Percentiles rank a stretch among this genome's conserved stretches.
These are phyloP conservation scores for Fusarium xyrophilum DNA, from an alignment of 2,329 filamentous ascomycete genomes.

Conservation along the genomic window DNA sequence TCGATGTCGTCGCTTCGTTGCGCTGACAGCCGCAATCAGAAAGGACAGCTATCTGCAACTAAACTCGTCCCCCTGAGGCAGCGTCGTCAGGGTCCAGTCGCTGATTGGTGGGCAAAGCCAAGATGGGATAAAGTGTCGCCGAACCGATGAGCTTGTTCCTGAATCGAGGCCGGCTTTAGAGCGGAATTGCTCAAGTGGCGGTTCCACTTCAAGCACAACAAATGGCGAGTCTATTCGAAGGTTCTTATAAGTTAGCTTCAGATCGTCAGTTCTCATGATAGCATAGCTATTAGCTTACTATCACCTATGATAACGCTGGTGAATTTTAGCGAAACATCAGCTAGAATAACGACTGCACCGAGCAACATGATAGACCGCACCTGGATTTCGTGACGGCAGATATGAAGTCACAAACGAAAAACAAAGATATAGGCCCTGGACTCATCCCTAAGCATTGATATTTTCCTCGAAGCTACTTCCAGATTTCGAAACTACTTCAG, in stretches of 20 bases:
- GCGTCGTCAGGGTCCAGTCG: constrained; percentile 31
- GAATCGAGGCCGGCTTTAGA: neutral
- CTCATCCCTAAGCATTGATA: neutral
- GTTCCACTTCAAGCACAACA: constrained; percentile 1
- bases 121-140: constrained; percentile 40
- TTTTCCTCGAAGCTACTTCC: too few species aligned
- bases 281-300: too few species aligned
- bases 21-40: constrained; percentile 32
- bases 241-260: neutral
- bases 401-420: neutral
- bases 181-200: neutral
- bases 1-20: constrained; percentile 24
- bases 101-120: constrained; percentile 30
- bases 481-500: too few species aligned
- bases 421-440: too few species aligned
- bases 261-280: neutral
- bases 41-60: constrained; percentile 42
- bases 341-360: neutral
- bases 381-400: neutral
- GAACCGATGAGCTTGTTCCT: constrained; percentile 31
- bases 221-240: neutral
- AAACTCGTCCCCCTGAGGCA: constrained; percentile 34
- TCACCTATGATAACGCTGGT: neutral
- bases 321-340: neutral
- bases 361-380: neutral